Evolutionary conservation across 768 basidiomycete genomes (phyloP).

Genomic region (Lactarius deliciosus): DNA sequence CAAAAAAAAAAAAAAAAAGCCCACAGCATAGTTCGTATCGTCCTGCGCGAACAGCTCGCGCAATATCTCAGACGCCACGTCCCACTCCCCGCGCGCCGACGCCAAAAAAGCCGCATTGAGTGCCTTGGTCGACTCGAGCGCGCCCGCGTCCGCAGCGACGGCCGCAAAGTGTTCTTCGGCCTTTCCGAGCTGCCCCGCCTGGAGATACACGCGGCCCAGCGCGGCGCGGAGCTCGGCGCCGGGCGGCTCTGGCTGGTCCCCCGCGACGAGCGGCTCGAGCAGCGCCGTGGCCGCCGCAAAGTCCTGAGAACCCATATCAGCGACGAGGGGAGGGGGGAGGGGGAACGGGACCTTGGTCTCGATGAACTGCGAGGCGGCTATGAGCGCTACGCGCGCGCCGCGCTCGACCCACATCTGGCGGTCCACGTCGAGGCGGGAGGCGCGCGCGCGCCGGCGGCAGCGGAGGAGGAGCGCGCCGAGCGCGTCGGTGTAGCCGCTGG

Average conservation of each 20-base stretch:
- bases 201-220: constrained; percentile 71
- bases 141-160: constrained; percentile 46
- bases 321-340: background rate
- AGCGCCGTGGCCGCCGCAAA: constrained; percentile 64
- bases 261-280: constrained; percentile 61
- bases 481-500: constrained; percentile 77
- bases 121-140: constrained; percentile 41
- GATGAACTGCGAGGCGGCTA: constrained; percentile 76
- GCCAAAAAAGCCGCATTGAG: constrained; percentile 71
- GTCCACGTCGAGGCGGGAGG: constrained; percentile 35
- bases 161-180: constrained; percentile 59
- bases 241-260: constrained; percentile 42
- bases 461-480: constrained; percentile 59
- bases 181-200: constrained; percentile 61
- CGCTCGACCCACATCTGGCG: constrained; percentile 79
- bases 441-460: constrained; percentile 51
- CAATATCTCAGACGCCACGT: constrained; percentile 47
- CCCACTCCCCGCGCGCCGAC: constrained; percentile 72
- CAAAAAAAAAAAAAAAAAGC: background rate
- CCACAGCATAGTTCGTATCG: constrained; percentile 23
- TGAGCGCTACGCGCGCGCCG: constrained; percentile 68
- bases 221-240: constrained; percentile 56
- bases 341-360: constrained; percentile 75
- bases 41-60: constrained; percentile 48
- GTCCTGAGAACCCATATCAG: constrained; percentile 47